Percentiles rank a stretch among this genome's conserved stretches.
These are phyloP conservation scores for Podila clonocystis DNA, from an alignment of 192 early-diverging fungal genomes.

Conservation along the genomic window DNA sequence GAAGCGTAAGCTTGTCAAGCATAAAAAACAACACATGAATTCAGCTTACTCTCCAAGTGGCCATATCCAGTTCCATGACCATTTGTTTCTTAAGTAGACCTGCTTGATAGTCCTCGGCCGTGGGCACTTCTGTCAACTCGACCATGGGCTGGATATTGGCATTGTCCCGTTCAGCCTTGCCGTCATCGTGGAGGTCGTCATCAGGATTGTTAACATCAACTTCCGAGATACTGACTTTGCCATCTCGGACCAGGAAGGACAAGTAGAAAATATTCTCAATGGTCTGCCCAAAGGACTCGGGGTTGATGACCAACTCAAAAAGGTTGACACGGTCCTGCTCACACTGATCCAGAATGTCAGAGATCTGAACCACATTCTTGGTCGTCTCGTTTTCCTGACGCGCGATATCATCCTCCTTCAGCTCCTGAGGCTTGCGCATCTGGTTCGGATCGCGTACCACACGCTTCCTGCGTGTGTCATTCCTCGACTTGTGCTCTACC, in stretches of 20 bases:
- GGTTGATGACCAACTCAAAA: conserved; percentile 92
- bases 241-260: conserved; percentile 95
- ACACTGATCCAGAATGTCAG: conserved; percentile 58
- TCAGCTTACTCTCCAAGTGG: conserved; percentile 69
- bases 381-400: conserved; percentile 91
- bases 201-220: conserved; percentile 69
- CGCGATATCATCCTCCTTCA: conserved; percentile 74
- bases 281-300: conserved; percentile 89
- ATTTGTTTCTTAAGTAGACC: conserved; percentile 82
- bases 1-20: background rate
- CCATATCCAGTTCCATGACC: conserved; percentile 76
- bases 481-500: conserved; percentile 64
- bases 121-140: conserved; percentile 71
- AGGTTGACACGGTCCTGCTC: conserved; percentile 68
- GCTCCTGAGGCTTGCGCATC: conserved; percentile 59
- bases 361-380: conserved; percentile 77
- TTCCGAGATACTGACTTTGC: conserved; percentile 73
- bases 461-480: conserved; percentile 24
- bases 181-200: conserved; percentile 22
- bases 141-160: conserved; percentile 47
- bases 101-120: conserved; percentile 70
- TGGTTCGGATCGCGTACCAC: conserved; percentile 54
- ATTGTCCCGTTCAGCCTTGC: conserved; percentile 12
- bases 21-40: background rate
- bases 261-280: conserved; percentile 98